These are phyloP conservation scores for Metschnikowia continentalis DNA, from an alignment of 805 yeast species.

Conservation along the genomic window DNA sequence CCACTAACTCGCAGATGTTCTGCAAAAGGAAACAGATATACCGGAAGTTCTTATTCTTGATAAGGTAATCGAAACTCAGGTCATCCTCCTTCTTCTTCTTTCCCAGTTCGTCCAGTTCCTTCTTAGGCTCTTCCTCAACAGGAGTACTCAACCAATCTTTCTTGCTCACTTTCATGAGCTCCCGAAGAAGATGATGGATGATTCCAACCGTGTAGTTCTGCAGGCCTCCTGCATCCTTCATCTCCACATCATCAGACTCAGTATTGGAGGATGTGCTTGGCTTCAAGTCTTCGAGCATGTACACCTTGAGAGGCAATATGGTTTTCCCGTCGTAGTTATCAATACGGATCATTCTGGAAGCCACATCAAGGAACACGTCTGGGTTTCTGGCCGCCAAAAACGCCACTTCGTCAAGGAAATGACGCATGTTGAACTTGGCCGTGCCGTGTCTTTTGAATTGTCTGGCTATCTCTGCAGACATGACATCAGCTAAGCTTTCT, in stretches of 20 bases:
- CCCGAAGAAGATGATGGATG: conserved; percentile 57
- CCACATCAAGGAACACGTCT: conserved; percentile 41
- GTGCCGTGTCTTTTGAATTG: conserved; percentile 16
- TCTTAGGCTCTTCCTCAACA: conserved; percentile 3
- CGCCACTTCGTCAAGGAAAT: conserved; percentile 46
- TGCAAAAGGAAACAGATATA: conserved; percentile 68
- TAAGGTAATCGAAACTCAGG: conserved; percentile 14
- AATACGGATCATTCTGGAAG: conserved; percentile 41
- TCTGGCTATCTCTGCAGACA: conserved; percentile 48
- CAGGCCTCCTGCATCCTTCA: conserved; percentile 21
- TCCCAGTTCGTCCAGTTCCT: neutral
- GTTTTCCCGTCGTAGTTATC: conserved; percentile 39
- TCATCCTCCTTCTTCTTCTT: conserved; percentile 8
- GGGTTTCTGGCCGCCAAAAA: conserved; percentile 49
- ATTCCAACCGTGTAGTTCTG: conserved; percentile 46
- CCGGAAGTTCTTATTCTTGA: conserved; percentile 54
- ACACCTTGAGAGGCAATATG: conserved; percentile 20
- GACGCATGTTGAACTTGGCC: conserved; percentile 26
- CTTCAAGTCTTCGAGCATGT: conserved; percentile 10
- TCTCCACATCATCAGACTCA: conserved; percentile 24
- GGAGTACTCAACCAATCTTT: conserved; percentile 36
- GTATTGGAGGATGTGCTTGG: neutral
- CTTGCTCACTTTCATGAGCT: conserved; percentile 49
- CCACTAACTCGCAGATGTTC: conserved; percentile 62
- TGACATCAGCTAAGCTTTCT: conserved; percentile 44